Evolutionary conservation across 345 rosid genomes (phyloP), one percentile per base, ranked within the genome.

Genomic region (Cardamine resedifolia): DNA sequence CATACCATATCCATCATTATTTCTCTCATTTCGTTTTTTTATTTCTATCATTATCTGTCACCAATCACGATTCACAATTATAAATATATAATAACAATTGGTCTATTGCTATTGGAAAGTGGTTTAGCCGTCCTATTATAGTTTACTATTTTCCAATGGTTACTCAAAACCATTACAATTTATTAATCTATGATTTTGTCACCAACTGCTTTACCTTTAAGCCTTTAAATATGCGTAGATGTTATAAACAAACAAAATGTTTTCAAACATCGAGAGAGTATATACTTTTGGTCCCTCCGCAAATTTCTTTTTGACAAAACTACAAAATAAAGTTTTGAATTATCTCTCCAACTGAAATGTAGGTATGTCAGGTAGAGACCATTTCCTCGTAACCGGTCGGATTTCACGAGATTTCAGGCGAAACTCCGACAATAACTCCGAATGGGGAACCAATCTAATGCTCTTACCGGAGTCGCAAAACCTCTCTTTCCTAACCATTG

Each of bases 311-410:
- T 51, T 34, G 30, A 30, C 38, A 41, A 24, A 55, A 16, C 8
- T 34, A 58, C 15, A 39, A 7, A 31, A 60, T 4, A 28, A 15
- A 38, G 0, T 10, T 27, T 9, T 64, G 4, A 8, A 30, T 48
- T 7, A 1, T 30, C 21, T 43, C 4, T 15, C 6, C 45, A 33
- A 56, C 9, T 58, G 52, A 31, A 68, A 53, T 53, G 7, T 30
- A 76, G 80, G 47, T 43, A 67, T 78, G 86, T 76, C 26, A 59
- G 94, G 94, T 12, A 43, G 70, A 66, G 89, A 88, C 77, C 91
- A 88, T 74, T 86, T 86, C 77, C 56, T 85, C 2, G 80, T 86
- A n/a, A 75, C 83, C 2, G 91, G 94, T 14, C 81, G 87, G 68
- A 79, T 82, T 10, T 79, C 83, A 59, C 75, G 84, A 85, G 91